Evolutionary conservation across 306 rosid species (phyloP).

Genomic region (Malus sylvestris): DNA sequence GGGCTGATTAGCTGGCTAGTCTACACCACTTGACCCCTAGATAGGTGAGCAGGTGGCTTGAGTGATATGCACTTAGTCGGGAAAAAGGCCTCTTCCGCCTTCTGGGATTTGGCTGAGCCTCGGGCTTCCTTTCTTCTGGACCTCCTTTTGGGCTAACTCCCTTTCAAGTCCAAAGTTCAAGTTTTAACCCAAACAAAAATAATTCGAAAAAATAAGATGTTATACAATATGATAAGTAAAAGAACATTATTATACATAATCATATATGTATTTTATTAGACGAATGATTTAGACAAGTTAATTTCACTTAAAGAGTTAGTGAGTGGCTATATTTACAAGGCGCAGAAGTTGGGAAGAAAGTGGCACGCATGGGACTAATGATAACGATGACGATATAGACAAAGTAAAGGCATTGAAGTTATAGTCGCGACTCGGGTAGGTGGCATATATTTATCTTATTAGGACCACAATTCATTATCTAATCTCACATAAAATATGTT

Average conservation of each 20-base stretch:
- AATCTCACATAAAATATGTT: not conserved
- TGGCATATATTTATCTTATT: conserved; percentile 37
- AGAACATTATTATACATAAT: not conserved
- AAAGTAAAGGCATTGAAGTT: conserved; percentile 29
- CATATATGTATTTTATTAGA: not conserved
- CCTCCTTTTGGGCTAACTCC: no score
- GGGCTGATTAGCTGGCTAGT: no score
- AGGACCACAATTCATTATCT: conserved; percentile 11
- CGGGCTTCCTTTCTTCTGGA: no score
- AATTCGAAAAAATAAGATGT: not conserved
- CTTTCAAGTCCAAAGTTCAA: no score
- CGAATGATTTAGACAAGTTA: not conserved
- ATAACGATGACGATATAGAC: conserved; percentile 17
- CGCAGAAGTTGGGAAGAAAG: not conserved
- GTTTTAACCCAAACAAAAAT: not conserved
- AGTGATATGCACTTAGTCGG: no score
- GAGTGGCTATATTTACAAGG: not conserved
- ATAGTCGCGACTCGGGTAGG: conserved; percentile 32
- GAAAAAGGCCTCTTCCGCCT: no score
- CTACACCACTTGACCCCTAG: no score
- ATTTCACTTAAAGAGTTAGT: not conserved
- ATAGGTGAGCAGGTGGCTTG: no score
- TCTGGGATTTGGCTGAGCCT: no score
- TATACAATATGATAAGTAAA: not conserved
- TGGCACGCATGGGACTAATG: conserved; percentile 1